Evolutionary conservation across 2,329 filamentous ascomycete species (phyloP).

Genomic region (Cryphonectria parasitica): DNA sequence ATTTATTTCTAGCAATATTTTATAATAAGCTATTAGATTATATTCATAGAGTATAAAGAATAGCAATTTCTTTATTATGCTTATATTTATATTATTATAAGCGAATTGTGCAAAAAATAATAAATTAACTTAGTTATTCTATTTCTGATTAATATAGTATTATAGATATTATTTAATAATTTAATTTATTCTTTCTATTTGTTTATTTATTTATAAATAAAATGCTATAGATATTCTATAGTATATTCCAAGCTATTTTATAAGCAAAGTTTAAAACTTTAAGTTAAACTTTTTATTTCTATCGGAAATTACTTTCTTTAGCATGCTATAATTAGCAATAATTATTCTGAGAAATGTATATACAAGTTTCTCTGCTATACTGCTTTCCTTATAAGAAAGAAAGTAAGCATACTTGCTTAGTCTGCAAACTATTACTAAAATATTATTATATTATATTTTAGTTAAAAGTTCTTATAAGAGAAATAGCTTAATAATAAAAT

Average conservation of each 20-base stretch:
- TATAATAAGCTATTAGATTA: background rate
- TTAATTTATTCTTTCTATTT: too few species aligned
- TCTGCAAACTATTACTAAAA: slow-evolving; percentile 9
- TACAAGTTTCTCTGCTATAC: background rate
- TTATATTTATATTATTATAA: background rate
- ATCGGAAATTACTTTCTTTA: background rate
- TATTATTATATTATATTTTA: slow-evolving; percentile 1
- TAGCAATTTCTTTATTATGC: background rate
- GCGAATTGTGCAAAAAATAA: too few species aligned
- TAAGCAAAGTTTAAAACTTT: slow-evolving; percentile 18
- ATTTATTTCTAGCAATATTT: background rate
- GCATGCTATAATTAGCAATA: background rate
- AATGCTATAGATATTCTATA: too few species aligned
- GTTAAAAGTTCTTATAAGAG: slow-evolving; percentile 11
- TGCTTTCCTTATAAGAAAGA: background rate
- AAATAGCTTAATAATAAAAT: slow-evolving; percentile 26
- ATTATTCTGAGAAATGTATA: slow-evolving; percentile 1
- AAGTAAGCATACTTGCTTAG: background rate
- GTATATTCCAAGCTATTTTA: background rate
- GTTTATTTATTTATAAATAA: too few species aligned
- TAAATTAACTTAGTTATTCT: too few species aligned
- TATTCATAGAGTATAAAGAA: background rate
- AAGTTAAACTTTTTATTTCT: background rate
- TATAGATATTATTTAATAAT: too few species aligned
- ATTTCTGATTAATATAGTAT: too few species aligned